phyloP scores from a whole-genome alignment of 331 rosid genomes.

The Quercus tomentella region DNA sequence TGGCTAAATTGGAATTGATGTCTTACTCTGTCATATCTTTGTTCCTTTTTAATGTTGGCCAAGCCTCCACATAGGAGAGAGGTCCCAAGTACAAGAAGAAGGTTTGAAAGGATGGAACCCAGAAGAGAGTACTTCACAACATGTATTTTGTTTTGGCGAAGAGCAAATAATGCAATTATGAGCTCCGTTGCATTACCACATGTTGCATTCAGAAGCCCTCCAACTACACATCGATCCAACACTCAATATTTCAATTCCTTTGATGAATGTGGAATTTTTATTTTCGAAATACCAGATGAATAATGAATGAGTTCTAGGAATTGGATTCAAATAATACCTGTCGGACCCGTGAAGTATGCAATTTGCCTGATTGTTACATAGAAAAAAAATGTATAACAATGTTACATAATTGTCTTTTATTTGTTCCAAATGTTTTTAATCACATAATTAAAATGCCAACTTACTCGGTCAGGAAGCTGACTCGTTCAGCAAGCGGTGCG shows the following conservation, averaged over 20 bases:
- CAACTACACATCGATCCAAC: conserved; percentile 43
- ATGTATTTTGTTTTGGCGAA: conserved; percentile 50
- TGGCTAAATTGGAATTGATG: neutral
- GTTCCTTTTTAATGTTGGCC: conserved; percentile 56
- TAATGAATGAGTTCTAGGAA: neutral
- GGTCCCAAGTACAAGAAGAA: conserved; percentile 85
- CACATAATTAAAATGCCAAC: conserved; percentile 10
- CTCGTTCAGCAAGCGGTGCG: conserved; percentile 93
- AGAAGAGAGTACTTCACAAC: conserved; percentile 87
- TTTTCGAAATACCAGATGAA: neutral
- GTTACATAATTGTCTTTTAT: neutral
- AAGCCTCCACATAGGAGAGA: conserved; percentile 92
- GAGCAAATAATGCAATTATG: conserved; percentile 80
- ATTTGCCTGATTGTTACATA: conserved; percentile 52
- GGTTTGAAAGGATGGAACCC: conserved; percentile 94
- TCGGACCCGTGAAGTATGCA: conserved; percentile 83
- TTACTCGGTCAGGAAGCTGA: conserved; percentile 94
- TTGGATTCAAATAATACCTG: conserved; percentile 41
- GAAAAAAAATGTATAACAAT: neutral
- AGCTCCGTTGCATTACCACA: conserved; percentile 97
- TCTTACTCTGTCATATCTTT: conserved; percentile 74
- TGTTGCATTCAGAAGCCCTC: conserved; percentile 95
- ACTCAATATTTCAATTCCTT: neutral
- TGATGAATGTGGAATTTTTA: neutral
- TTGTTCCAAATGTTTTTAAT: neutral